These are phyloP conservation scores for Penicillium sp. DNA, from an alignment of 2,329 filamentous ascomycete genomes.

Conservation along the genomic window DNA sequence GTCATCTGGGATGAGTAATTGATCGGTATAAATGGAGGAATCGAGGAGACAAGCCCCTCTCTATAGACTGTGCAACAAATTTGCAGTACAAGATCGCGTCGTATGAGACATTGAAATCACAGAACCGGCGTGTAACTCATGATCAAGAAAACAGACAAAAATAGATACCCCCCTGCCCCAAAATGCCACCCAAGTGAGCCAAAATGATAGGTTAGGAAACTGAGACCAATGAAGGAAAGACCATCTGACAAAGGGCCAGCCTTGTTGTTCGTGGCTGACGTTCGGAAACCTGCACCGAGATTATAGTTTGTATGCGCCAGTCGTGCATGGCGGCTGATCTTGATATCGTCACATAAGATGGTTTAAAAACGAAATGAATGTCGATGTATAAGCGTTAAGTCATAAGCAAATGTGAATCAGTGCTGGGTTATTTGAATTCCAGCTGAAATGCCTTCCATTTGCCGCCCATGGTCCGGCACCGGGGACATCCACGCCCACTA, in stretches of 20 bases:
- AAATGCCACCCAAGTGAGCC: no score
- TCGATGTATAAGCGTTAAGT: constrained; percentile 23
- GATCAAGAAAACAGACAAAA: not conserved
- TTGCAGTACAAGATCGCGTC: no score
- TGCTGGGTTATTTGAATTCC: constrained; percentile 42
- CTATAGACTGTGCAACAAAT: no score
- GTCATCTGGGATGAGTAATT: constrained; percentile 31
- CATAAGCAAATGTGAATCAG: constrained; percentile 25
- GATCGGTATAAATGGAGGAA: no score
- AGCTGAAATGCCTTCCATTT: constrained; percentile 48
- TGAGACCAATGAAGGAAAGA: not conserved
- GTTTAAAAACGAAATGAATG: constrained; percentile 12
- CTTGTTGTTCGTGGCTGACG: no score
- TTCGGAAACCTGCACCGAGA: constrained; percentile 9
- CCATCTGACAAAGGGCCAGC: not conserved
- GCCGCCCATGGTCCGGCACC: constrained; percentile 42
- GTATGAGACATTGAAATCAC: no score
- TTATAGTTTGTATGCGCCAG: constrained; percentile 15
- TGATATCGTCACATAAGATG: constrained; percentile 7
- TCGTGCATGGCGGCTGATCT: constrained; percentile 3
- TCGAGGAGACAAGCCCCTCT: no score
- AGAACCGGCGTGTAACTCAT: no score
- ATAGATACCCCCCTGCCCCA: no score
- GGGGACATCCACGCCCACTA: constrained; percentile 41
- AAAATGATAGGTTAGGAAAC: not conserved